Evolutionary conservation across 805 yeast species (phyloP), one percentile per base, ranked within the genome.

Genomic region (Pichia paraexigua): DNA sequence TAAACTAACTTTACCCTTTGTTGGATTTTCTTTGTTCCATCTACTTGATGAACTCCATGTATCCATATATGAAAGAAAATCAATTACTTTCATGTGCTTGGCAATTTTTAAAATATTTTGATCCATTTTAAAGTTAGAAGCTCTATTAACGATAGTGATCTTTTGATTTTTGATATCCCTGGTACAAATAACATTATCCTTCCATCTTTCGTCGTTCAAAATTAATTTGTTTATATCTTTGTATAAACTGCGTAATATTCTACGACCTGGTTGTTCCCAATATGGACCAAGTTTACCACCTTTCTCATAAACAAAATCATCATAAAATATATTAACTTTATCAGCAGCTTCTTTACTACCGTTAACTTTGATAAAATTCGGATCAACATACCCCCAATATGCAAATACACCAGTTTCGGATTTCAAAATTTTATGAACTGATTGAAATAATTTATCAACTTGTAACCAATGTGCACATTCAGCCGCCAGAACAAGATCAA

Each of bases 251-350:
- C 82, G 69, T 35, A 91, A 65, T 15, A 76, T 68, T 7, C 61
- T 49, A 46, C 95, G 71, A 0, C 97, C 97, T 0, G 95, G 94
- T 58, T 84, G 85, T 59, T 87, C 86, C 97, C 97, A 91, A 62
- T 79, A 79, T 0, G 82, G 81, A 0, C 91, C 91, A 45, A 85
- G 63, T 43, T 61, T 69, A 2, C 65, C 61, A 0, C 76, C 71
- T 46, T 69, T 70, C 27, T 71, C 73, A 56, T 78, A 78, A 7
- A 68, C 70, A 46, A 71, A 65, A 42, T 71, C 66, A 43, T 65
- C 59, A 46, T 79, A 74, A 8, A 84, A 63, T 41, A 73, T 71
- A 55, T 85, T 82, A 17, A 50, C 46, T 5, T 11, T 25, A 10
- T 40, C 17, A 18, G 45, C 48, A n/a, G 25, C 15, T 10, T 43